Evolutionary conservation across 2,329 filamentous ascomycete species (phyloP).

Genomic region (Penicillium olsonii): DNA sequence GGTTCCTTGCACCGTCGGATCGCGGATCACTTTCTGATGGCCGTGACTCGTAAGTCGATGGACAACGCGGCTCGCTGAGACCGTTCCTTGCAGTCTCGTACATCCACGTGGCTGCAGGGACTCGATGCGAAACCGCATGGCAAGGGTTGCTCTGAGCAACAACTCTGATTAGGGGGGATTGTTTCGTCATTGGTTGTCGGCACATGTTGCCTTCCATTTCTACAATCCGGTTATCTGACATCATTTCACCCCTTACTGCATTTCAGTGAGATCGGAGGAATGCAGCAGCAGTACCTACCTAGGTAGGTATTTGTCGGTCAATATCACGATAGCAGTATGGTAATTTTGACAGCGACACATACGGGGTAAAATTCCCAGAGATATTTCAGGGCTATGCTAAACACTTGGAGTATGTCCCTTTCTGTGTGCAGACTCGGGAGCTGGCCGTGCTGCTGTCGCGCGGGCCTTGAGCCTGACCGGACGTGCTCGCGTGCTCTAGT

Average conservation of each 20-base stretch:
- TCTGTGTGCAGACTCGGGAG: too few species aligned
- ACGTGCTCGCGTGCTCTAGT: too few species aligned
- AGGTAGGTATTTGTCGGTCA: not conserved
- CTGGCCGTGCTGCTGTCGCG: too few species aligned
- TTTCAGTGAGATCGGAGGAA: conserved; percentile 16
- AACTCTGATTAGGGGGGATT: conserved; percentile 9
- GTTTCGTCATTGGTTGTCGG: conserved; percentile 10
- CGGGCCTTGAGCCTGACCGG: too few species aligned
- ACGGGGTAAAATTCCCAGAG: not conserved
- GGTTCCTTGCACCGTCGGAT: conserved; percentile 55
- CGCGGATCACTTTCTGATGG: conserved; percentile 41
- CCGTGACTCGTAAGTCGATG: not conserved
- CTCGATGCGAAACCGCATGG: conserved; percentile 11
- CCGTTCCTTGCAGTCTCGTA: conserved; percentile 15
- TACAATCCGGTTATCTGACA: conserved; percentile 7
- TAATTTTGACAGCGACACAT: not conserved
- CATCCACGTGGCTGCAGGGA: conserved; percentile 21
- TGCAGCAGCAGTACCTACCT: too few species aligned
- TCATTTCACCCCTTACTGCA: conserved; percentile 19
- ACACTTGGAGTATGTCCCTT: too few species aligned
- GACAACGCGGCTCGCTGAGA: not conserved
- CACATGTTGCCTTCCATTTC: conserved; percentile 9
- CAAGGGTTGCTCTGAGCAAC: conserved; percentile 18
- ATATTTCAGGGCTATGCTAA: too few species aligned
- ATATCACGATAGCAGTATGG: not conserved